Conservation (phyloP, 2,329 filamentous ascomycete genomes). For the Aspergillus brasiliensis region DNA sequence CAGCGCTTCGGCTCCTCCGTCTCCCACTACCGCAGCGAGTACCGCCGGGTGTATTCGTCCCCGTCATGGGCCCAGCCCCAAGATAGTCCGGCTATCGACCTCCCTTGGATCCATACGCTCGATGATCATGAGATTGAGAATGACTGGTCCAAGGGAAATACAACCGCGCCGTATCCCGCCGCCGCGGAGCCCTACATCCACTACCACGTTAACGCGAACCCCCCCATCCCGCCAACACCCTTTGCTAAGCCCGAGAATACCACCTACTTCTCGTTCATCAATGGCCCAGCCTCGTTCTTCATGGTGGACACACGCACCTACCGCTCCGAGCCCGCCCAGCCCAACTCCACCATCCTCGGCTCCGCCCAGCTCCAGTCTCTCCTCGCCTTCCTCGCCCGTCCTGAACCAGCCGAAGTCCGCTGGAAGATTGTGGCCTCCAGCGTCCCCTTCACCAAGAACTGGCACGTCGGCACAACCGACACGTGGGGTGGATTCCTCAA, state of each 20-base stretch:
- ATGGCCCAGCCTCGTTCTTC: conserved; percentile 92
- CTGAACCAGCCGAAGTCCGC: conserved; percentile 73
- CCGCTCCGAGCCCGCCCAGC: conserved; percentile 57
- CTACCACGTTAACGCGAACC: conserved; percentile 85
- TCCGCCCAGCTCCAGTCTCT: conserved; percentile 76
- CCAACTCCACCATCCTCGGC: conserved; percentile 85
- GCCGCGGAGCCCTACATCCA: conserved; percentile 83
- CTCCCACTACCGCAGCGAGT: conserved; percentile 84
- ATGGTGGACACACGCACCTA: conserved; percentile 90
- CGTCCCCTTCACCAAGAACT: conserved; percentile 97
- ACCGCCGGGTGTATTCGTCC: conserved; percentile 92
- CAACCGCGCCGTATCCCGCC: conserved; percentile 74
- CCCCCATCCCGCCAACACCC: conserved; percentile 58
- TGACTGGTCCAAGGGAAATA: conserved; percentile 79
- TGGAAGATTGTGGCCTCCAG: conserved; percentile 94
- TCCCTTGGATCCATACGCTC: conserved; percentile 97
- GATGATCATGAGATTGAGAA: conserved; percentile 97
- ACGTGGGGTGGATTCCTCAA: conserved; percentile 91
- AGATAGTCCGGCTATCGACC: conserved; percentile 60
- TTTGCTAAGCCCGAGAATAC: conserved; percentile 60
- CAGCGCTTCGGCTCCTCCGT: conserved; percentile 70
- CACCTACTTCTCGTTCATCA: conserved; percentile 86
- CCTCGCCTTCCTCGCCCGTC: conserved; percentile 71
- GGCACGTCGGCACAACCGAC: conserved; percentile 82
- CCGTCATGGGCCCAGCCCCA: conserved; percentile 74